Evolutionary conservation across 345 rosid species (phyloP), one percentile per base, ranked within the genome.

Genomic region (Durio zibethinus): DNA sequence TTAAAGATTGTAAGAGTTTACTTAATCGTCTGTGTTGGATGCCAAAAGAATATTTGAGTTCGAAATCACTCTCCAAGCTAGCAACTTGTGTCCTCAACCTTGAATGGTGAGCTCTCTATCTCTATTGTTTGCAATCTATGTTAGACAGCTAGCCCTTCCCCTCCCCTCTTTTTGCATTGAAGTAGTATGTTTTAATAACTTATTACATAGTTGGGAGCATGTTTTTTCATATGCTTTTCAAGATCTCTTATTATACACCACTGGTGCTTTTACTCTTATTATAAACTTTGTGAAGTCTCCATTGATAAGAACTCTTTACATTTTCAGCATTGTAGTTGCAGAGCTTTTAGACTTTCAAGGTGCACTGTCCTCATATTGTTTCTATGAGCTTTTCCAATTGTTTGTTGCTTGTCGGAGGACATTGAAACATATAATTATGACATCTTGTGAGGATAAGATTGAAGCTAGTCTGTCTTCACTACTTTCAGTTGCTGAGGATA

Each of bases 321-420:
- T 52, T 85, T 80, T 72, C 91, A 88, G 93, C 86, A 69, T 79
- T 81, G 73, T 78, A 38, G 80, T 87, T 73, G 79, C 80, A 74
- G 61, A 81, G 80, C 83, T 88, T 48, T 80, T 82, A 36, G 71
- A 65, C 56, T 79, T 70, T 79, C 83, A 76, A 59, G 82, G 76
- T 80, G 75, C 80, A 56, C 82, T 83, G 33, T 80, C 79, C 65
- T 73, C 78, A 45, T 48, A 38, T 80, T 78, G 77, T 64, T 73
- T 66, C 76, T 80, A 79, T 29, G 82, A 88, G 74, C 87, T 89
- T 82, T 78, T 89, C 77, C 85, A 81, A 63, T 87, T 96, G 82
- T 82, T 92, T 79, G 68, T 92, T 31, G 80, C 92, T 76, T 89
- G 93, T 84, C 90, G 94, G 67, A 86, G 87, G 89, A 84, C 97